These are phyloP conservation scores for Blastobotrys indianensis DNA, from an alignment of 1,139 yeast species.

Conservation along the genomic window DNA sequence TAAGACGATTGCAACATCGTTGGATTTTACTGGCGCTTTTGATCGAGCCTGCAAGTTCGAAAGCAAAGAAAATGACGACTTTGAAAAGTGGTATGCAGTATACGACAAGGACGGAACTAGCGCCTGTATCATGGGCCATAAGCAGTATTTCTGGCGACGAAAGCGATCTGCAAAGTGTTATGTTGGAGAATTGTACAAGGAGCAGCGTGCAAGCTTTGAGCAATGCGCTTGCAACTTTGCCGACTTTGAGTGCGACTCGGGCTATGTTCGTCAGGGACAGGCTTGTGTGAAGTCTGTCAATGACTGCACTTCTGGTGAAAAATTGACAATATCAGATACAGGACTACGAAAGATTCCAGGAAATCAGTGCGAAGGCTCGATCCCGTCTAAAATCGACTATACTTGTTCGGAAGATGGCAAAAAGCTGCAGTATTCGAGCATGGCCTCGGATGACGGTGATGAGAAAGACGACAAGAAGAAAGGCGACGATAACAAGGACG, in stretches of 20 bases:
- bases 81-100: slow-evolving; percentile 66
- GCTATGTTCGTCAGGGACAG: slow-evolving; percentile 43
- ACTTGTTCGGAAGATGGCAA: neutral
- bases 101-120: slow-evolving; percentile 45
- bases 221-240: slow-evolving; percentile 58
- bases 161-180: slow-evolving; percentile 65
- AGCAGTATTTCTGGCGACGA: slow-evolving; percentile 61
- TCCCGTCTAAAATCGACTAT: too few species aligned
- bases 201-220: slow-evolving; percentile 49
- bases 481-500: slow-evolving; percentile 21
- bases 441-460: slow-evolving; percentile 30
- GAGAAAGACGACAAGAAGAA: slow-evolving; percentile 47
- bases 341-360: too few species aligned
- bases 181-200: slow-evolving; percentile 55
- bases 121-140: slow-evolving; percentile 67
- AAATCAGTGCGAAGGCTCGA: too few species aligned
- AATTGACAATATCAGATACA: slow-evolving; percentile 6
- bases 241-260: slow-evolving; percentile 72
- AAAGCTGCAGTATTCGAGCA: slow-evolving; percentile 1
- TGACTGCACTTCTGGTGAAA: slow-evolving; percentile 18
- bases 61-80: slow-evolving; percentile 51
- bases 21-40: slow-evolving; percentile 61
- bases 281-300: slow-evolving; percentile 42
- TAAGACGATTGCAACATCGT: slow-evolving; percentile 36
- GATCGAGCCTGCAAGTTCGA: slow-evolving; percentile 28